Evolutionary conservation across 441 rosid genomes (phyloP), one percentile per base, ranked within the genome.

Genomic region (Brassica hybrid): DNA sequence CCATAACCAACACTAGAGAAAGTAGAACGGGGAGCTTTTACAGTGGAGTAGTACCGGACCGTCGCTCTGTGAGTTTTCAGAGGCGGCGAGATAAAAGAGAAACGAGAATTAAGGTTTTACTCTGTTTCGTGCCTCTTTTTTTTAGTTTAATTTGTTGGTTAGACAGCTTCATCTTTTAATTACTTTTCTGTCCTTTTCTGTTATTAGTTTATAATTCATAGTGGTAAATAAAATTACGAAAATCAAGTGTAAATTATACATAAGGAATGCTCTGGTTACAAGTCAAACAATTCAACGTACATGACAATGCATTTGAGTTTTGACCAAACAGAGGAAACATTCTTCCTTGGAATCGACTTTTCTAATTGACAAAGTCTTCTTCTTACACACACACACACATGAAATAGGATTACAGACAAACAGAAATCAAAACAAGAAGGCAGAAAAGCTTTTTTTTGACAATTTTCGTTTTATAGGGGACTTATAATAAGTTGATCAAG

Each of bases 1-100:
- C 94, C 96, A 91, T 89, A 12, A 14, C 27, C 18, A 30, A 48
- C 2, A 11, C 19, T 21, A 2, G 41, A 32, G 25, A 56, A 57
- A 56, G 11, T 23, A 38, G 2, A 32, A 48, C n/a, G 5, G 36
- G 7, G 61, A 61, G 76, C 69, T 72, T 17, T 4, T 27, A 17
- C 50, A 8, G 73, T 56, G 64, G 73, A 18, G 0, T 54, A 16
- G 72, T 66, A 16, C 9, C 36, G 32, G 62, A 72, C 68, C 76
- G 74, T 63, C 66, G 12, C 61, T 56, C 67, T 68, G 43, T 56
- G 54, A 41, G 71, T 18, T 62, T 14, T n/a, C 19, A 62, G 78
- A 79, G 71, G 75, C 78, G 82, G 78, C 78, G 66, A 27, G 50
- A 17, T 36, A 58, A 1, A 34, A 34, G 21, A 67, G 68, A 58